Evolutionary conservation across 1,139 yeast genomes (phyloP).

Genomic region (Saccharomyces hybrid): DNA sequence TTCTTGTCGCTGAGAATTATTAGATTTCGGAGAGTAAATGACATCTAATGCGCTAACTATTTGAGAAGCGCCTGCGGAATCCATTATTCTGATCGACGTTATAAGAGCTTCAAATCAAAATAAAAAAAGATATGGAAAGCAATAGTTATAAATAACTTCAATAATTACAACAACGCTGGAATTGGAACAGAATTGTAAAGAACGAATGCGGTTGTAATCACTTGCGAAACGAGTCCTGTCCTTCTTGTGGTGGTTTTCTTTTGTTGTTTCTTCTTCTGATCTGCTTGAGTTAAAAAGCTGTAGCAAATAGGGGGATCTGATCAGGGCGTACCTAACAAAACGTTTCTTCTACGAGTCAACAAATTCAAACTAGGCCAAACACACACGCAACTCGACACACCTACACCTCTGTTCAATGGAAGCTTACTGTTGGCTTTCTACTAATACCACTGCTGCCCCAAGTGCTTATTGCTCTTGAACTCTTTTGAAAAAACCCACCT

Average conservation of each 20-base stretch:
- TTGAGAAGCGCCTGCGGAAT: slow-evolving; percentile 56
- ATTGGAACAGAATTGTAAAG: background rate
- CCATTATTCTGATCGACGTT: slow-evolving; percentile 38
- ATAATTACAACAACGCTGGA: background rate
- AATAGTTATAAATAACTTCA: background rate
- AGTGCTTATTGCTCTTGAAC: background rate
- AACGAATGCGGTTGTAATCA: background rate
- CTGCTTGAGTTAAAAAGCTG: background rate
- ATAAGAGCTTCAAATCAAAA: background rate
- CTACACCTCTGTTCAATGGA: background rate
- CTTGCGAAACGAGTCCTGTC: background rate
- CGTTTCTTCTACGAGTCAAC: background rate
- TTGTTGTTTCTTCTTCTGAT: background rate
- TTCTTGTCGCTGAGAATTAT: slow-evolving; percentile 55
- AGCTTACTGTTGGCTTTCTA: background rate
- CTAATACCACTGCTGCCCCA: background rate
- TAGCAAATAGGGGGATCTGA: background rate
- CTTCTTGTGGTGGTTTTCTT: background rate
- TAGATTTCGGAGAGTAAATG: slow-evolving; percentile 66
- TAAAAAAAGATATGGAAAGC: background rate
- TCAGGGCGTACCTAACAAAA: background rate
- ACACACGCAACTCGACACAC: background rate
- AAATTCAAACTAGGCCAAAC: background rate
- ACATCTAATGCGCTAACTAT: slow-evolving; percentile 71
- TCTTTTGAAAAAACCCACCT: background rate